phyloP scores from a whole-genome alignment of 306 rosid species.

The Medicago ruthenica region DNA sequence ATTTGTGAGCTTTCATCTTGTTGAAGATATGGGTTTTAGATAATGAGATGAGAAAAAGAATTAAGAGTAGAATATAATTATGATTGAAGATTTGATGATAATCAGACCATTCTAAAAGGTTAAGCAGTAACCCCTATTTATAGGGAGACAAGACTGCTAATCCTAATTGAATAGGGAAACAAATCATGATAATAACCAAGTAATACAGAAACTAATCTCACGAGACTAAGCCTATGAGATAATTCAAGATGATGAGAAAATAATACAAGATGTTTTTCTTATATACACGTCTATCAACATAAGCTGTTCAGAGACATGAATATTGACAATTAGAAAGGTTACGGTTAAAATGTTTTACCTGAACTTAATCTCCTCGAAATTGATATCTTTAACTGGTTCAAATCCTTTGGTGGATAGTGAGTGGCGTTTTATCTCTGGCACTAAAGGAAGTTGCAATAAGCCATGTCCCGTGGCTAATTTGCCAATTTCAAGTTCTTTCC shows the following conservation, averaged over 20 bases:
- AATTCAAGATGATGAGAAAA: not conserved
- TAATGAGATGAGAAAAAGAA: not conserved
- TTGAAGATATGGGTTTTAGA: not conserved
- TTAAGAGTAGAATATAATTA: not conserved
- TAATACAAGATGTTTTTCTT: not conserved
- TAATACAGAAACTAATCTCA: not conserved
- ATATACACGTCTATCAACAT: not conserved
- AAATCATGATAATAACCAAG: not conserved
- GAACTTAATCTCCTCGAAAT: conserved; percentile 74
- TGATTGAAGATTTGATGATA: not conserved
- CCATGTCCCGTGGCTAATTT: conserved; percentile 91
- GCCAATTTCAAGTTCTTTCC: conserved; percentile 96
- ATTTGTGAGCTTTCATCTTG: not conserved
- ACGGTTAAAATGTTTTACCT: conserved; percentile 53
- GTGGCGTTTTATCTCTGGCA: conserved; percentile 79
- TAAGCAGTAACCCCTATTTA: not conserved
- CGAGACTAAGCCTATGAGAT: not conserved
- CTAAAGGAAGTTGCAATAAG: conserved; percentile 82
- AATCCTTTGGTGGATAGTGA: conserved; percentile 81
- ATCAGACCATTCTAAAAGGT: not conserved
- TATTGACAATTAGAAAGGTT: conserved; percentile 23
- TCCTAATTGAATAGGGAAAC: not conserved
- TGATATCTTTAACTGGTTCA: conserved; percentile 72
- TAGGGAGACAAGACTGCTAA: not conserved
- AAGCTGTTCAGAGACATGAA: conserved; percentile 7